phyloP scores from a whole-genome alignment of 148 eudicot species.

The Heliosperma pusillum region DNA sequence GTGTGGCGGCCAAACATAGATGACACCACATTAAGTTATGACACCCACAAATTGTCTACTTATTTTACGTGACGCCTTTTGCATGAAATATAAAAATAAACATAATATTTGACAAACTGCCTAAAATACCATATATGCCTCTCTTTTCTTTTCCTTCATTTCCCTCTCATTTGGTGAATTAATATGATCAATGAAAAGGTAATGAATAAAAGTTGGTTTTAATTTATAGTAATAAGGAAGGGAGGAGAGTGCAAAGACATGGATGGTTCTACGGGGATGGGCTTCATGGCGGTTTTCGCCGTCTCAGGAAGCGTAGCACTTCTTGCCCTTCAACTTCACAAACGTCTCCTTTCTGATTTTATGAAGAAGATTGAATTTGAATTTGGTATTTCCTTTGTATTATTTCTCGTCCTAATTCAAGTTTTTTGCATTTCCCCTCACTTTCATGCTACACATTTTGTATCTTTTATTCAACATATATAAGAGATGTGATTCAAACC shows the following conservation, averaged over 20 bases:
- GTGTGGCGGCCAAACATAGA: background rate
- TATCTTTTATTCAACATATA: too few relatives aligned
- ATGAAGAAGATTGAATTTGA: slow-evolving; percentile 71
- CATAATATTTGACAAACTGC: background rate
- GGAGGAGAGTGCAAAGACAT: slow-evolving; percentile 19
- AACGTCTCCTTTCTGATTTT: slow-evolving; percentile 69
- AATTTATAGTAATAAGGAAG: background rate
- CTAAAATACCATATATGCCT: background rate
- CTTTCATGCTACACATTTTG: too few relatives aligned
- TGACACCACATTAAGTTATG: background rate
- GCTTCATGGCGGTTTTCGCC: slow-evolving; percentile 65
- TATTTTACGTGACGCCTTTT: background rate
- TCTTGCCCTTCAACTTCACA: slow-evolving; percentile 58
- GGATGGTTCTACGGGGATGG: slow-evolving; percentile 57
- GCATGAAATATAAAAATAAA: background rate
- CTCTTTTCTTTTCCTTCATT: background rate
- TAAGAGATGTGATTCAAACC: too few relatives aligned
- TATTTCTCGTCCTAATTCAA: too few relatives aligned
- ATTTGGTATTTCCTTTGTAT: slow-evolving; percentile 33
- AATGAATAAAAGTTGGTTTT: background rate
- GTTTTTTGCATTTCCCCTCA: too few relatives aligned
- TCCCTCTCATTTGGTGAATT: background rate
- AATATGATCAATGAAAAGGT: background rate
- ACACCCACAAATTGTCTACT: background rate
- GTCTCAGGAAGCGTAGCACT: slow-evolving; percentile 75